A percentile compares a stretch with the other conserved stretches of the same genome.
phyloP scores from a whole-genome alignment of 179 eudicot species.

The Vitellaria paradoxa region DNA sequence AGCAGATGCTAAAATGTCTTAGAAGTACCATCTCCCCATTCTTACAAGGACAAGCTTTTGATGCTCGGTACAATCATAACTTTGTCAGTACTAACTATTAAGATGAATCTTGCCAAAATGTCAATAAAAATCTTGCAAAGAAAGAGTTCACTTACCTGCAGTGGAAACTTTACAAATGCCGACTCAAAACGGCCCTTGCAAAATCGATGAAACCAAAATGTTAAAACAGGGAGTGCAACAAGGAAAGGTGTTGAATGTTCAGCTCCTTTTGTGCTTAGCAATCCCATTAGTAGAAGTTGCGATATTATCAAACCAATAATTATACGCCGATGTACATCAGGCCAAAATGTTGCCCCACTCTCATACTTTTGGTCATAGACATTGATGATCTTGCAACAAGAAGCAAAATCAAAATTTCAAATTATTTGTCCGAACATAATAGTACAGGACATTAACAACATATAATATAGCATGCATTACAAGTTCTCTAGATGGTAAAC shows the following conservation, averaged over 20 bases:
- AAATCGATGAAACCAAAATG: constrained; percentile 73
- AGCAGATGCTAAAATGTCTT: neutral
- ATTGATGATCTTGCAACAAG: constrained; percentile 65
- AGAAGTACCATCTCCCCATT: neutral
- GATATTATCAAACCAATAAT: constrained; percentile 67
- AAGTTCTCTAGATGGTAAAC: neutral
- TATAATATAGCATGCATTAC: neutral
- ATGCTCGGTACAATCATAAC: neutral
- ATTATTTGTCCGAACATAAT: neutral
- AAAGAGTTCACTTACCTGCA: constrained; percentile 51
- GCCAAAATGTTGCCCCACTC: constrained; percentile 91
- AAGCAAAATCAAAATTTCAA: constrained; percentile 16
- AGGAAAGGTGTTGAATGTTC: constrained; percentile 50
- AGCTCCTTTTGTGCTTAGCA: constrained; percentile 63
- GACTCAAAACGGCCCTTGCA: constrained; percentile 93
- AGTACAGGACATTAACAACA: neutral
- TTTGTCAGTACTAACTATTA: neutral
- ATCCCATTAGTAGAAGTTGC: constrained; percentile 70
- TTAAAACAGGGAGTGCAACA: constrained; percentile 67
- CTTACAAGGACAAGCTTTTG: neutral
- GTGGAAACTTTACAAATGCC: constrained; percentile 66
- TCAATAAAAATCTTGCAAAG: neutral
- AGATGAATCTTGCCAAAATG: neutral
- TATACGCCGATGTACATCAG: constrained; percentile 82
- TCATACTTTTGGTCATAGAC: constrained; percentile 86